Evolutionary conservation across 495 filamentous ascomycete genomes (phyloP).

Genomic region (Penicillium canescens): DNA sequence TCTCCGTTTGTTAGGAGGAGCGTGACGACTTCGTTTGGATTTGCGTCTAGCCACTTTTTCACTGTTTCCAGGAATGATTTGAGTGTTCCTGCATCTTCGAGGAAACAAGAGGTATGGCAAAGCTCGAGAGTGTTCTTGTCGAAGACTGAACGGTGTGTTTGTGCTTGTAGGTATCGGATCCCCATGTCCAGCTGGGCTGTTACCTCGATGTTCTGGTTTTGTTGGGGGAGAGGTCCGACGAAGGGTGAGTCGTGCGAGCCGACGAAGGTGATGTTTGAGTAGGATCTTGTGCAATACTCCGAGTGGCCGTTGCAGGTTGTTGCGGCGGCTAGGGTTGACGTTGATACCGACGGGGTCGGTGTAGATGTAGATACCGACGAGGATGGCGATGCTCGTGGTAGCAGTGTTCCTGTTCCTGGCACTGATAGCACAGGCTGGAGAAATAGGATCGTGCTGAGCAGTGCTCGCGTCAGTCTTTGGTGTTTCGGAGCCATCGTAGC

Average conservation of each 20-base stretch:
- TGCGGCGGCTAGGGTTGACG: constrained; percentile 6
- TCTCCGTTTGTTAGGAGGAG: constrained; percentile 70
- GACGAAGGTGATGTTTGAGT: constrained; percentile 67
- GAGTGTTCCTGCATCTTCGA: constrained; percentile 66
- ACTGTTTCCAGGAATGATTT: constrained; percentile 56
- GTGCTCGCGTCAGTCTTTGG: constrained; percentile 1
- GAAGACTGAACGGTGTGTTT: constrained; percentile 56
- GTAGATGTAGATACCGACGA: constrained; percentile 4
- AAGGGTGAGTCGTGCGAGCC: constrained; percentile 72
- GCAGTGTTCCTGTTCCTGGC: not conserved
- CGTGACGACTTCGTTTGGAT: constrained; percentile 70
- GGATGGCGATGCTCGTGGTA: constrained; percentile 3
- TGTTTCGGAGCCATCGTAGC: constrained; percentile 6
- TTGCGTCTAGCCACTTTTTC: constrained; percentile 62
- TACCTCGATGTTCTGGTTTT: constrained; percentile 68
- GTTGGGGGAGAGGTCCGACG: constrained; percentile 56
- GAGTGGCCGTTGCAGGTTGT: constrained; percentile 65
- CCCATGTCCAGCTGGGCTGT: constrained; percentile 66
- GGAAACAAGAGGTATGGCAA: constrained; percentile 65
- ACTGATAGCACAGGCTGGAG: constrained; percentile 6
- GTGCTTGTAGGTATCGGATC: constrained; percentile 67
- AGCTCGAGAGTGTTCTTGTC: constrained; percentile 52
- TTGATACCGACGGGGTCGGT: not conserved
- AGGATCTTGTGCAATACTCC: constrained; percentile 58
- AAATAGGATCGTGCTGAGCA: constrained; percentile 18